phyloP scores from a whole-genome alignment of 2,329 filamentous ascomycete genomes.

The Sporothrix sp. region DNA sequence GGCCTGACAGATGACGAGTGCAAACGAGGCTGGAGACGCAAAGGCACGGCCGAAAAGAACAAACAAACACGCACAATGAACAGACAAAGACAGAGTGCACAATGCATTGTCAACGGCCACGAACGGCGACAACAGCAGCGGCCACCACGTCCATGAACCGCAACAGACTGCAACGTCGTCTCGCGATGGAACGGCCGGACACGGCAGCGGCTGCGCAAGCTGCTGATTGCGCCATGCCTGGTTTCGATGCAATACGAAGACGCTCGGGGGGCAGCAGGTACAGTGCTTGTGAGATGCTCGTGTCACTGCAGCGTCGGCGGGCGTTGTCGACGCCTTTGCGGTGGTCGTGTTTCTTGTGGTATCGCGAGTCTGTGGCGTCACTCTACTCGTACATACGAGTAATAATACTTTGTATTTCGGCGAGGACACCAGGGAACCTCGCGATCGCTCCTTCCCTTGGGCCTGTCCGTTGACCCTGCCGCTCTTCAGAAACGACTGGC shows the following conservation, averaged over 20 bases:
- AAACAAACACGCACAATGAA: neutral
- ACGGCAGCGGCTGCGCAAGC: too few relatives aligned
- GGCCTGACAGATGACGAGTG: neutral
- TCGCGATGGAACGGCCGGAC: too few relatives aligned
- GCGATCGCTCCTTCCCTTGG: neutral
- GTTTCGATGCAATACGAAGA: too few relatives aligned
- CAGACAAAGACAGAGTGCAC: neutral
- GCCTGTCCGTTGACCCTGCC: neutral
- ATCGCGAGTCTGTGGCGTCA: neutral
- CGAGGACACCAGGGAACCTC: neutral
- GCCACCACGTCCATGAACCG: neutral
- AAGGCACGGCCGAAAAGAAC: neutral
- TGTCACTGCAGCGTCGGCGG: neutral
- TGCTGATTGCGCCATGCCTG: too few relatives aligned
- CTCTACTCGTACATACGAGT: too few relatives aligned
- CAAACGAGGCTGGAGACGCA: constrained; percentile 2
- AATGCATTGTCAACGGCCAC: neutral
- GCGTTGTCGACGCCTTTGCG: too few relatives aligned
- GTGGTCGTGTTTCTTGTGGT: neutral
- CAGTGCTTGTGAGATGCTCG: neutral
- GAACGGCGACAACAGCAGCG: neutral
- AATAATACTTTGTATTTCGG: too few relatives aligned
- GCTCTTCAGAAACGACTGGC: constrained; percentile 2
- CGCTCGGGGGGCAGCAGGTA: too few relatives aligned
- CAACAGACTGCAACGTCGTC: too few relatives aligned